These are phyloP conservation scores for Pseudozyma tsukubaensis DNA, from an alignment of 1,284 basidiomycete genomes.

Conservation along the genomic window DNA sequence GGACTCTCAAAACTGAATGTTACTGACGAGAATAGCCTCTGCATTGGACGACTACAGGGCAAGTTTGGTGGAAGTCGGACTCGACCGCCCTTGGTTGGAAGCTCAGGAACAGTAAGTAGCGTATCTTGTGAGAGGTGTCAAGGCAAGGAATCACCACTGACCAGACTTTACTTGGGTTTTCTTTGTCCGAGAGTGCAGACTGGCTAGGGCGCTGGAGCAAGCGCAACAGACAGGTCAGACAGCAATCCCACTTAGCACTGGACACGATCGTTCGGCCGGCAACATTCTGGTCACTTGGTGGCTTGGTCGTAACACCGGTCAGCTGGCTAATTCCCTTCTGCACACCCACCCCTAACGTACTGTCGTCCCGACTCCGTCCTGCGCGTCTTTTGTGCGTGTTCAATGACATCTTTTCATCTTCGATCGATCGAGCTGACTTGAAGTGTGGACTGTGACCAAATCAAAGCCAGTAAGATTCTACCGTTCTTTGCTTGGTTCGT, in stretches of 20 bases:
- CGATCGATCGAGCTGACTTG: no score
- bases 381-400: no score
- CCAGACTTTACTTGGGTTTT: not conserved
- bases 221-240: not conserved
- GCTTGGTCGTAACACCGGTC: not conserved
- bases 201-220: not conserved
- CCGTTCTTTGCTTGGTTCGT: no score
- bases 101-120: not conserved
- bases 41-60: no score
- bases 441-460: no score
- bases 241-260: conserved; percentile 2
- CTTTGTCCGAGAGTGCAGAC: not conserved
- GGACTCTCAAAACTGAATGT: no score
- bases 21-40: no score
- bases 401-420: no score
- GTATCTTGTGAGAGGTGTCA: not conserved
- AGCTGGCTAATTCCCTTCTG: not conserved
- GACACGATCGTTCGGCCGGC: conserved; percentile 11
- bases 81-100: not conserved
- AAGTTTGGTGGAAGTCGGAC: no score
- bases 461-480: no score
- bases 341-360: not conserved
- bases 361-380: not conserved
- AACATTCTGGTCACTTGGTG: conserved; percentile 8
- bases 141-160: not conserved